Conservation (phyloP, 257 asterid genomes). For the Handroanthus guayacan region DNA sequence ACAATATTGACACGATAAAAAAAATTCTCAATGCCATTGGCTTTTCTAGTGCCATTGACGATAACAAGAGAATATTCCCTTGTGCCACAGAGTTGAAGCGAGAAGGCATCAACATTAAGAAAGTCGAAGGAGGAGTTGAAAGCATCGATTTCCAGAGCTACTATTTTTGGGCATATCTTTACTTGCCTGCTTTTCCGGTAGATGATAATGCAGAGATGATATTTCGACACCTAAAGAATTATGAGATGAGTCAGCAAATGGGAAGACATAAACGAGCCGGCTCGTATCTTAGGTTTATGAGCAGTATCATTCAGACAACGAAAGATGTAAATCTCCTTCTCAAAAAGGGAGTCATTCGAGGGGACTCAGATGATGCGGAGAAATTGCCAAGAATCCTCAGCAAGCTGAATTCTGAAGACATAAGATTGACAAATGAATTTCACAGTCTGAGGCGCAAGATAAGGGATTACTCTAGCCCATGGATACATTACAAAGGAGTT, state of each 20-base stretch:
- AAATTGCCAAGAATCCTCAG: constrained; percentile 23
- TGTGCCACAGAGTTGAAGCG: constrained; percentile 11
- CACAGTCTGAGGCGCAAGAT: constrained; percentile 10
- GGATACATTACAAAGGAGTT: constrained; percentile 19
- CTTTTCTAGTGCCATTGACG: neutral
- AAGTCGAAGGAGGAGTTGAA: constrained; percentile 19
- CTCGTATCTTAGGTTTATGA: constrained; percentile 29
- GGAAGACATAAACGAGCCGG: neutral
- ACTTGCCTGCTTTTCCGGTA: constrained; percentile 28
- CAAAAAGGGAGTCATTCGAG: constrained; percentile 9
- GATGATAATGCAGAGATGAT: constrained; percentile 13
- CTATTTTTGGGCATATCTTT: constrained; percentile 23
- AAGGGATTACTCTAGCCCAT: constrained; percentile 23
- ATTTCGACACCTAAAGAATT: neutral
- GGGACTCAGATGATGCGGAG: neutral
- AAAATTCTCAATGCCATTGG: neutral
- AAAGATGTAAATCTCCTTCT: constrained; percentile 9
- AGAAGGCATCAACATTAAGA: constrained; percentile 25
- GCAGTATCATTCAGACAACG: constrained; percentile 18
- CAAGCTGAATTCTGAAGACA: constrained; percentile 12
- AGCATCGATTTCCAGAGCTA: constrained; percentile 1
- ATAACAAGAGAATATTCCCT: neutral
- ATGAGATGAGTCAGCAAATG: constrained; percentile 10
- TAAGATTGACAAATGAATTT: neutral
- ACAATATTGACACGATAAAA: neutral